Percentiles rank a stretch among this genome's conserved stretches.
phyloP scores from a whole-genome alignment of 768 basidiomycete species.

The Mrakia gelida region DNA sequence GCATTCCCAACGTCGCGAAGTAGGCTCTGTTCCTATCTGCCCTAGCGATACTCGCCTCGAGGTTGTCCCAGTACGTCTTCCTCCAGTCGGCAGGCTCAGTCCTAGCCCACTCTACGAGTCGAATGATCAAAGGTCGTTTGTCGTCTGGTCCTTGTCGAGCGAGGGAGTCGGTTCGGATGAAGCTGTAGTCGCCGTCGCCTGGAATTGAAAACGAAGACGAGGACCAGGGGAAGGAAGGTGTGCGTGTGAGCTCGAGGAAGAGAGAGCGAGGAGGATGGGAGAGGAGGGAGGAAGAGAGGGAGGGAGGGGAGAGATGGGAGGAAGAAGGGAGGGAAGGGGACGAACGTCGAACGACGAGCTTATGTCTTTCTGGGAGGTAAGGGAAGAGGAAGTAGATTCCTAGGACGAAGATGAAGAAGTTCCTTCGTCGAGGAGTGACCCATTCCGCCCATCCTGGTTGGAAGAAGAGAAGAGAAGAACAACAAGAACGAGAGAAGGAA shows the following conservation, averaged over 20 bases:
- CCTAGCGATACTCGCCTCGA: not conserved
- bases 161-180: conserved; percentile 4
- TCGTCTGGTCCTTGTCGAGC: conserved; percentile 7
- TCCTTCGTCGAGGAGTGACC: not conserved
- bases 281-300: no score
- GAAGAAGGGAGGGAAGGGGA: not conserved
- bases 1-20: not conserved
- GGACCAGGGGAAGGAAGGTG: not conserved
- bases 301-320: not conserved
- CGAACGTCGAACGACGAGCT: not conserved
- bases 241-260: not conserved
- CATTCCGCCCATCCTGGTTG: not conserved
- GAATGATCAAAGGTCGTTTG: not conserved
- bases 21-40: not conserved
- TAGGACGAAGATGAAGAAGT: not conserved
- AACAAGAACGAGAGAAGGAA: not conserved
- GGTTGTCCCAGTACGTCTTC: not conserved
- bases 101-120: not conserved
- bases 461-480: not conserved
- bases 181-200: not conserved
- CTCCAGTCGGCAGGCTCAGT: not conserved
- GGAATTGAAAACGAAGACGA: not conserved
- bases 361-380: not conserved
- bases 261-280: not conserved
- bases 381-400: not conserved